Evolutionary conservation across 768 basidiomycete species (phyloP).

Genomic region (Mrakia gelida): DNA sequence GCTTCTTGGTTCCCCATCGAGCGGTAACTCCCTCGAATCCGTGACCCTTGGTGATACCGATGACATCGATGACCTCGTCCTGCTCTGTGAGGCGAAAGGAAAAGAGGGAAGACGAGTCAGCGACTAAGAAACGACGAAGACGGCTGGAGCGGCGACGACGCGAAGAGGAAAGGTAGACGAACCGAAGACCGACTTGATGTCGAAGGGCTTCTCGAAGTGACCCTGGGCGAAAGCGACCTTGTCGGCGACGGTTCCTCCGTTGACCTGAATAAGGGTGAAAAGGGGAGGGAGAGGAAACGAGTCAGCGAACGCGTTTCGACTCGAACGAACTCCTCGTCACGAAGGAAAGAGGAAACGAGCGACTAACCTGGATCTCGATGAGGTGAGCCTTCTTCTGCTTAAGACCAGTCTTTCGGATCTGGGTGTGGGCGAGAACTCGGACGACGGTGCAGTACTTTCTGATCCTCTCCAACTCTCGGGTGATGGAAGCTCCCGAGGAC

Average conservation of each 20-base stretch:
- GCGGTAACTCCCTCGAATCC: slow-evolving; percentile 99
- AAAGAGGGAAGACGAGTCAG: not conserved
- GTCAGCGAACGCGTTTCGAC: not conserved
- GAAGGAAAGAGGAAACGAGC: not conserved
- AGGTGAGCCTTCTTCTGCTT: slow-evolving; percentile 99
- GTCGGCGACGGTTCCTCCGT: slow-evolving; percentile 91
- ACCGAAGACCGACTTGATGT: slow-evolving; percentile 69
- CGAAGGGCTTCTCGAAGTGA: slow-evolving; percentile 94
- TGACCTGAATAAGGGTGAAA: slow-evolving; percentile 54
- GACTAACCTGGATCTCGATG: slow-evolving; percentile 84
- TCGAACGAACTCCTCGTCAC: not conserved
- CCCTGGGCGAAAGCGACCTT: slow-evolving; percentile 94
- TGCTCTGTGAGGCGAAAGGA: slow-evolving; percentile 54
- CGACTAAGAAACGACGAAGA: not conserved
- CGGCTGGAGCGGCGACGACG: not conserved
- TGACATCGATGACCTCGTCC: slow-evolving; percentile 92
- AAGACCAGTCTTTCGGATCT: slow-evolving; percentile 96
- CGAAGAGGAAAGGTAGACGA: not conserved
- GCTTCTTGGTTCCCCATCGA: slow-evolving; percentile 99
- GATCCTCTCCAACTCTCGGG: slow-evolving; percentile 96
- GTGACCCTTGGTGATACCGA: slow-evolving; percentile 95
- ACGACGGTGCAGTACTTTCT: slow-evolving; percentile 99
- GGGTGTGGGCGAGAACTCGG: slow-evolving; percentile 98
- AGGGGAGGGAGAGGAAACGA: not conserved
- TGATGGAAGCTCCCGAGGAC: slow-evolving; percentile 82